Evolutionary conservation across 1,284 basidiomycete species (phyloP).

Genomic region (Malassezia yamatoensis): DNA sequence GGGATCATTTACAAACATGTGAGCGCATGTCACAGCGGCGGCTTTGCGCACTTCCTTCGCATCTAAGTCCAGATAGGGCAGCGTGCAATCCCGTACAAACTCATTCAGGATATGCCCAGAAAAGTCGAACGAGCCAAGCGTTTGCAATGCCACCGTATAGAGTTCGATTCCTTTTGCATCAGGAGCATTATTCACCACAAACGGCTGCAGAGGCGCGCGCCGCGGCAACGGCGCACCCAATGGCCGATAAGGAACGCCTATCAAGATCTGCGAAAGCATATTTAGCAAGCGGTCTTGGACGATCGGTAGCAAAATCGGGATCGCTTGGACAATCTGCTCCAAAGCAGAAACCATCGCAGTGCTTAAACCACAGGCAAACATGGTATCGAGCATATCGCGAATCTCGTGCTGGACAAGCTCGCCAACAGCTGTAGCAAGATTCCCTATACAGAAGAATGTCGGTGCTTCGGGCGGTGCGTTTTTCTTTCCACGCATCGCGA

Average conservation of each 20-base stretch:
- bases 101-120: constrained; percentile 78
- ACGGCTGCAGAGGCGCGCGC: constrained; percentile 15
- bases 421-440: constrained; percentile 88
- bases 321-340: constrained; percentile 72
- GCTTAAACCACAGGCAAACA: constrained; percentile 89
- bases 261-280: constrained; percentile 40
- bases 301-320: constrained; percentile 78
- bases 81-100: constrained; percentile 81
- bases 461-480: constrained; percentile 86
- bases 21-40: constrained; percentile 82
- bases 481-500: constrained; percentile 79
- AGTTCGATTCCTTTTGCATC: constrained; percentile 56
- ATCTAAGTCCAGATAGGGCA: constrained; percentile 91
- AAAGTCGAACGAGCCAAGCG: constrained; percentile 89
- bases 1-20: constrained; percentile 81
- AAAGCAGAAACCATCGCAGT: constrained; percentile 79
- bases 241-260: constrained; percentile 40
- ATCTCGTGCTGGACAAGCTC: constrained; percentile 88
- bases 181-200: constrained; percentile 48
- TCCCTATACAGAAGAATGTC: constrained; percentile 94
- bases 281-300: constrained; percentile 64
- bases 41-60: constrained; percentile 76
- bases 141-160: constrained; percentile 73
- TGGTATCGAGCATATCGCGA: constrained; percentile 90
- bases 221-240: constrained; percentile 33